Conservation (phyloP, 2,329 filamentous ascomycete species). For the Cadophora sp. region DNA sequence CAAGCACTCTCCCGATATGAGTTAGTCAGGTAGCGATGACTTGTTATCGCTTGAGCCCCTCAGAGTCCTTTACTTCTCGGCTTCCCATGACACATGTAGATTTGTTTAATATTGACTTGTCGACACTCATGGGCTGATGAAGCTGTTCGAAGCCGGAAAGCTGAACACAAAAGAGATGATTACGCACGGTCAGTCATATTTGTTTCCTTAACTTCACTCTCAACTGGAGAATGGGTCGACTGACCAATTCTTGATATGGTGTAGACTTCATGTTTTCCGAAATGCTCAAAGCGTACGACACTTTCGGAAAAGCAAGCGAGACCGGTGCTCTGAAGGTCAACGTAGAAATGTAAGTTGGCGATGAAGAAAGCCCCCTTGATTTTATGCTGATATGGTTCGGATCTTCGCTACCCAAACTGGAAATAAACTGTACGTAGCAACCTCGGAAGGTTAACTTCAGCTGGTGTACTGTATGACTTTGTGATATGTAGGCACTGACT, state of each 20-base stretch:
- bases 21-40: neutral
- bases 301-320: slow-evolving; percentile 10
- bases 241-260: neutral
- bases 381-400: neutral
- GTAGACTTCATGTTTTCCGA: slow-evolving; percentile 18
- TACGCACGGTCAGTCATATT: slow-evolving; percentile 12
- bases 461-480: too few species aligned
- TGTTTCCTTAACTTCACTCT: too few species aligned
- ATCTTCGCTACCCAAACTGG: neutral
- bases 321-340: slow-evolving; percentile 19
- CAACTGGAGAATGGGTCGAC: neutral
- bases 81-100: neutral
- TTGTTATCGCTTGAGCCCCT: neutral
- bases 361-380: neutral
- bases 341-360: slow-evolving; percentile 10
- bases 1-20: slow-evolving; percentile 14
- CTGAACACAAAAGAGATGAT: slow-evolving; percentile 19
- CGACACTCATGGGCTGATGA: slow-evolving; percentile 2
- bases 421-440: too few species aligned
- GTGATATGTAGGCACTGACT: too few species aligned
- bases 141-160: slow-evolving; percentile 13
- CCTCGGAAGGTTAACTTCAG: too few species aligned
- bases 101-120: neutral
- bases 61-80: neutral
- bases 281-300: slow-evolving; percentile 17